Conservation (phyloP, 768 basidiomycete species). For the Antrodiella citrinella region DNA sequence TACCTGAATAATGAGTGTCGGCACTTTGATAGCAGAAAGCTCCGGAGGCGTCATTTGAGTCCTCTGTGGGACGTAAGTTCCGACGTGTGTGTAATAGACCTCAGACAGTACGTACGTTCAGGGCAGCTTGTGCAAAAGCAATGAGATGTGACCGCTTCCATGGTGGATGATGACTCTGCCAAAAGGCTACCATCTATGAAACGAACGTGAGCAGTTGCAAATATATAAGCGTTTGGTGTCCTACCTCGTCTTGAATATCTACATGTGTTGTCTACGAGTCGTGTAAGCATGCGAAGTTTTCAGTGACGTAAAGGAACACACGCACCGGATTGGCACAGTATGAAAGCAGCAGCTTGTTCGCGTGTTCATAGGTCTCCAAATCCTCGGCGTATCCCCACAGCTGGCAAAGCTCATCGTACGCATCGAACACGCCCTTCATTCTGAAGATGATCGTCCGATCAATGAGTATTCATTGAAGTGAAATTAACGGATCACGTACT, state of each 20-base stretch:
- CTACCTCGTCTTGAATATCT: constrained; percentile 60
- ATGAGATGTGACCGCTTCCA: constrained; percentile 40
- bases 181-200: constrained; percentile 54
- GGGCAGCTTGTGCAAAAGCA: constrained; percentile 41
- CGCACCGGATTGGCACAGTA: constrained; percentile 20
- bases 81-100: not conserved
- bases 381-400: constrained; percentile 58
- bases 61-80: constrained; percentile 50
- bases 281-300: not conserved
- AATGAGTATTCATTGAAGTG: not conserved
- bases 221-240: constrained; percentile 14
- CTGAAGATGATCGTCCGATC: not conserved
- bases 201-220: not conserved
- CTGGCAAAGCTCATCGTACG: not conserved
- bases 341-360: constrained; percentile 49
- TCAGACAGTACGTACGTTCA: constrained; percentile 41
- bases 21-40: constrained; percentile 47
- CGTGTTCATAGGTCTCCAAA: constrained; percentile 59
- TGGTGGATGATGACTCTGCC: constrained; percentile 52
- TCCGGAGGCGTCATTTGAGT: constrained; percentile 40
- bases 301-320: not conserved
- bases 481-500: constrained; percentile 35
- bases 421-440: not conserved
- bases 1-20: constrained; percentile 65
- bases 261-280: not conserved